These are phyloP conservation scores for Chytridium lagenaria DNA, from an alignment of 371 early-diverging fungal species.

Conservation along the genomic window DNA sequence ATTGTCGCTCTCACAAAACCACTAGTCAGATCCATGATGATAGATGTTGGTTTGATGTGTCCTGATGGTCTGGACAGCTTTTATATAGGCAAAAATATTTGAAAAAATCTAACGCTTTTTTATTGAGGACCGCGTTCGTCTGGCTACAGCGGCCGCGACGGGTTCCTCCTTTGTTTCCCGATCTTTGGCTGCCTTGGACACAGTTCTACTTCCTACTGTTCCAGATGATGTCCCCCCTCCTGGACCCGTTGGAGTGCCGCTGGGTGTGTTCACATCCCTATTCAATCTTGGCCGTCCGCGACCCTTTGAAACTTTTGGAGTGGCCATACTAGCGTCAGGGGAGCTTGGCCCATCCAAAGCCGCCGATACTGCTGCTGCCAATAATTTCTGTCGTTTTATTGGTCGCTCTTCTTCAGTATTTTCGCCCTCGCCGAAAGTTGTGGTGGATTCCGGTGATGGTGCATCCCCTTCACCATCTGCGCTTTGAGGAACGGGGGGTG, in stretches of 20 bases:
- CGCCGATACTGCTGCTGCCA: background rate
- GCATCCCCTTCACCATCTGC: background rate
- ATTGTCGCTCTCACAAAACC: background rate
- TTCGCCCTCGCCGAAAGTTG: constrained; percentile 2
- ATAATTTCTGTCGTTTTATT: background rate
- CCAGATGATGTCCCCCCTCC: too few relatives aligned
- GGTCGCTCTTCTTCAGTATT: background rate
- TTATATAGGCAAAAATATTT: background rate
- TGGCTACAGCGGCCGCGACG: background rate
- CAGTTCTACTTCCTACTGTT: too few relatives aligned
- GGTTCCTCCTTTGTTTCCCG: too few relatives aligned
- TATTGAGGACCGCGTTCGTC: background rate
- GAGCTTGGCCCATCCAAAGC: background rate
- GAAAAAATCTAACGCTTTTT: background rate
- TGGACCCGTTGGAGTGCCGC: background rate
- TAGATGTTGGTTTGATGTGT: too few relatives aligned
- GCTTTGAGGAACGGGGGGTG: background rate
- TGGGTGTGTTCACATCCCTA: background rate
- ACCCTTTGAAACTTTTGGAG: background rate
- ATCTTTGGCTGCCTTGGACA: background rate
- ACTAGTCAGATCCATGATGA: background rate
- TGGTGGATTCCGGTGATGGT: constrained; percentile 1
- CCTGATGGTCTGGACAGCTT: background rate
- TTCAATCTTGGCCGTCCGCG: constrained; percentile 2
- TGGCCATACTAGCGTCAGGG: background rate